A percentile compares a stretch with the other conserved stretches of the same genome.
Conservation (phyloP, 331 rosid species). For the Malus hybrid region DNA sequence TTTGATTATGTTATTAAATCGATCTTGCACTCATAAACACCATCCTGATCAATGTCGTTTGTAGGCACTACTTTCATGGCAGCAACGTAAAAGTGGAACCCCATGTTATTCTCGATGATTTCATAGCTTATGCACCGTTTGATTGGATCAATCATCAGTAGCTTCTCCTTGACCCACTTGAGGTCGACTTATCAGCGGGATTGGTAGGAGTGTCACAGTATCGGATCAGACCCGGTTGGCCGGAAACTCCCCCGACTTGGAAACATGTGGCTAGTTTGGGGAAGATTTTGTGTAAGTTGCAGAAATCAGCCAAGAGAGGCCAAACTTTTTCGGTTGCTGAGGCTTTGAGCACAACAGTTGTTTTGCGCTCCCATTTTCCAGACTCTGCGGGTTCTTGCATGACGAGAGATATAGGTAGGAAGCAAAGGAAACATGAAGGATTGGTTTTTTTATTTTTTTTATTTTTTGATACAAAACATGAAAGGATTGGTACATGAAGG, state of each 20-base stretch:
- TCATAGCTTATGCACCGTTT: conserved; percentile 40
- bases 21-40: conserved; percentile 21
- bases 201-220: conserved; percentile 25
- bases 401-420: not conserved
- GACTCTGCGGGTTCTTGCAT: not conserved
- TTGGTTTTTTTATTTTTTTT: not conserved
- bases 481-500: no score
- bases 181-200: not conserved
- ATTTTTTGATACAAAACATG: no score
- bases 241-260: conserved; percentile 26
- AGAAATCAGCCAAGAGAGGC: conserved; percentile 48
- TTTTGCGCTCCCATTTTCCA: conserved; percentile 48
- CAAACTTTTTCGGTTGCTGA: conserved; percentile 22
- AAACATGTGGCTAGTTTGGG: conserved; percentile 37
- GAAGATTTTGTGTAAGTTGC: conserved; percentile 47
- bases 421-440: not conserved
- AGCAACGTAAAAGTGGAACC: conserved; percentile 38
- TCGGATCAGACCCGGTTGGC: conserved; percentile 46
- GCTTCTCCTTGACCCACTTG: conserved; percentile 54
- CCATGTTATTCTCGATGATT: conserved; percentile 41
- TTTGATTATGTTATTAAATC: not conserved
- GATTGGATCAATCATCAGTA: conserved; percentile 36
- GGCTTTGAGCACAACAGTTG: conserved; percentile 9
- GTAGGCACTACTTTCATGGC: conserved; percentile 16
- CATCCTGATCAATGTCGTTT: not conserved